These are phyloP conservation scores for Pichia phayaonensis DNA, from an alignment of 805 yeast species.

Conservation along the genomic window DNA sequence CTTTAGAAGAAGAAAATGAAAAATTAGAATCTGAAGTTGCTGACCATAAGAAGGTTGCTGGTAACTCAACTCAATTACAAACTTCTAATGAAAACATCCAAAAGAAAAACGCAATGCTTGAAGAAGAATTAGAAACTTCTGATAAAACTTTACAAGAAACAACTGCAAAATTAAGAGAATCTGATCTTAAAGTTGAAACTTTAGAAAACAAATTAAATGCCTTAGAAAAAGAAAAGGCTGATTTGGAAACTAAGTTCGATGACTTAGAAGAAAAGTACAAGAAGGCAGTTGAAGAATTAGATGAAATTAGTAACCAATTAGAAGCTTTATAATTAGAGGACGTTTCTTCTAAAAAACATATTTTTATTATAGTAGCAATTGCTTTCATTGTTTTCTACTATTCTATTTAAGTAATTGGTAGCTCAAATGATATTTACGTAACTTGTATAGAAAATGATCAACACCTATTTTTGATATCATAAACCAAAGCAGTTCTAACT, in stretches of 20 bases:
- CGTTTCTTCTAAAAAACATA: background rate
- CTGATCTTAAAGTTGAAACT: conserved; percentile 94
- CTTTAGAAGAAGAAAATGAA: conserved; percentile 77
- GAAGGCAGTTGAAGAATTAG: conserved; percentile 87
- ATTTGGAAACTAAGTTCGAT: conserved; percentile 84
- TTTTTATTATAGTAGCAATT: conserved; percentile 6
- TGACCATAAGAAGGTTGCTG: conserved; percentile 79
- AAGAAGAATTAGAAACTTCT: conserved; percentile 84
- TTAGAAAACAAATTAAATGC: conserved; percentile 90
- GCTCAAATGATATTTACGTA: background rate
- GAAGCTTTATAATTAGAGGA: conserved; percentile 48
- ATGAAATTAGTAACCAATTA: conserved; percentile 92
- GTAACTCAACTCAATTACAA: conserved; percentile 82
- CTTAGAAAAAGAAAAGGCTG: conserved; percentile 86
- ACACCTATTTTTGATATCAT: background rate
- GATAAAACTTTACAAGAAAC: conserved; percentile 89
- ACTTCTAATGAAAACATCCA: conserved; percentile 85
- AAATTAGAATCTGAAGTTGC: conserved; percentile 65
- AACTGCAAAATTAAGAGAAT: conserved; percentile 87
- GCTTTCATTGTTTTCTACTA: conserved; percentile 16
- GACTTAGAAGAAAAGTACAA: conserved; percentile 75
- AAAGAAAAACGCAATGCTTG: conserved; percentile 82
- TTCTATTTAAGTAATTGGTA: conserved; percentile 6
- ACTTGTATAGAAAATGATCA: background rate
- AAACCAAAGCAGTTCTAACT: background rate